Conservation (phyloP, 805 yeast species). For the Metschnikowia lochheadii region DNA sequence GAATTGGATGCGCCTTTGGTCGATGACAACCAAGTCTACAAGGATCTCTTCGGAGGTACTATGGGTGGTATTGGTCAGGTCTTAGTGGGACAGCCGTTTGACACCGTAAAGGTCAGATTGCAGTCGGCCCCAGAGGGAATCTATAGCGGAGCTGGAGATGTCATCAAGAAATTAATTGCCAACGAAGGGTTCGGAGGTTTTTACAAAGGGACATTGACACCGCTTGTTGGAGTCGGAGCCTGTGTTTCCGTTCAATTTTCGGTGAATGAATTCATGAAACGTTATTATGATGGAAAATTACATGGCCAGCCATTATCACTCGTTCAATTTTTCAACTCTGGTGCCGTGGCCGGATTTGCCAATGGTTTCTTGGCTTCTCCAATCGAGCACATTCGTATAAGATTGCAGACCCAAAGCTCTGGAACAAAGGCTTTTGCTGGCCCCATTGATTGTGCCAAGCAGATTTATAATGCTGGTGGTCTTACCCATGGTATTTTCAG, state of each 20-base stretch:
- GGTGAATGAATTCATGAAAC: constrained; percentile 90
- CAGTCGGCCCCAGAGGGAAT: constrained; percentile 82
- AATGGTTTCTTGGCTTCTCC: constrained; percentile 89
- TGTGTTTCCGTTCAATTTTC: constrained; percentile 96
- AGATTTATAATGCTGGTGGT: constrained; percentile 54
- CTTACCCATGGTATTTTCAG: constrained; percentile 57
- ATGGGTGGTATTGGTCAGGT: constrained; percentile 96
- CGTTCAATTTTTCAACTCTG: constrained; percentile 73
- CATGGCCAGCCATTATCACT: constrained; percentile 46
- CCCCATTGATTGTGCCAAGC: constrained; percentile 66
- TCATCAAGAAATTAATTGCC: constrained; percentile 60
- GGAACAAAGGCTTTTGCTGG: constrained; percentile 55
- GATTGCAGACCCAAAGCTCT: constrained; percentile 83
- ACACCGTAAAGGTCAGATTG: constrained; percentile 87
- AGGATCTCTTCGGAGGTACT: constrained; percentile 88
- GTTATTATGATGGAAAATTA: constrained; percentile 54
- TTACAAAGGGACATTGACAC: constrained; percentile 45
- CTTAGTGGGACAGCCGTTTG: constrained; percentile 93
- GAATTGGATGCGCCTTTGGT: constrained; percentile 43
- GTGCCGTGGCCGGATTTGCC: constrained; percentile 89
- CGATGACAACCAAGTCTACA: constrained; percentile 45
- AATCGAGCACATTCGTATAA: constrained; percentile 90
- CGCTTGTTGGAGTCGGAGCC: constrained; percentile 70
- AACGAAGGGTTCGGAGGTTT: constrained; percentile 40
- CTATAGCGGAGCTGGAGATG: constrained; percentile 72